A percentile compares a stretch with the other conserved stretches of the same genome.
Evolutionary conservation across 176 grass and related monocot genomes (phyloP).

Genomic region (Saccharum officinarum): DNA sequence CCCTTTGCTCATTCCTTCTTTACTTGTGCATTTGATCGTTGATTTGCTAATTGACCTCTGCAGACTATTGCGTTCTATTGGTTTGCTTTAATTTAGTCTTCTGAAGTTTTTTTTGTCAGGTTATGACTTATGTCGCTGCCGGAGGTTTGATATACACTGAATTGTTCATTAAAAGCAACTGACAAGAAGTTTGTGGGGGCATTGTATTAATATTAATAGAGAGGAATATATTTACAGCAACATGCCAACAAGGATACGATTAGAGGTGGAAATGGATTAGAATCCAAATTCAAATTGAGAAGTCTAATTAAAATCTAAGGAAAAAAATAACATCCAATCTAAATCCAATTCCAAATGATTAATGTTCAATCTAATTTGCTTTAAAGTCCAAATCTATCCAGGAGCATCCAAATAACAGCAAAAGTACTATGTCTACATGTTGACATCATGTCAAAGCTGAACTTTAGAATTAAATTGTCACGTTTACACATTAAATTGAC

Average conservation of each 20-base stretch:
- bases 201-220: not conserved
- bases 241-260: not conserved
- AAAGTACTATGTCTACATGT: not conserved
- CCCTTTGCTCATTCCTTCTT: not conserved
- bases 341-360: no score
- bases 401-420: no score
- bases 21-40: not conserved
- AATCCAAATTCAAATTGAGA: no score
- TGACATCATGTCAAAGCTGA: not conserved
- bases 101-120: conserved; percentile 15
- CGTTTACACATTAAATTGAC: not conserved
- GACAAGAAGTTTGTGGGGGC: not conserved
- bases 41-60: not conserved
- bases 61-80: not conserved
- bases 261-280: not conserved
- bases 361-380: no score
- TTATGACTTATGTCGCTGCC: not conserved
- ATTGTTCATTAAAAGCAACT: not conserved
- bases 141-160: not conserved
- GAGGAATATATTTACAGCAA: not conserved
- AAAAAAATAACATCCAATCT: no score
- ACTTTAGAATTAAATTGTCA: not conserved
- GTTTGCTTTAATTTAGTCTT: not conserved
- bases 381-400: not conserved
- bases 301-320: no score